Conservation (phyloP, 2,329 filamentous ascomycete species). For the Ophiostoma sp. region DNA sequence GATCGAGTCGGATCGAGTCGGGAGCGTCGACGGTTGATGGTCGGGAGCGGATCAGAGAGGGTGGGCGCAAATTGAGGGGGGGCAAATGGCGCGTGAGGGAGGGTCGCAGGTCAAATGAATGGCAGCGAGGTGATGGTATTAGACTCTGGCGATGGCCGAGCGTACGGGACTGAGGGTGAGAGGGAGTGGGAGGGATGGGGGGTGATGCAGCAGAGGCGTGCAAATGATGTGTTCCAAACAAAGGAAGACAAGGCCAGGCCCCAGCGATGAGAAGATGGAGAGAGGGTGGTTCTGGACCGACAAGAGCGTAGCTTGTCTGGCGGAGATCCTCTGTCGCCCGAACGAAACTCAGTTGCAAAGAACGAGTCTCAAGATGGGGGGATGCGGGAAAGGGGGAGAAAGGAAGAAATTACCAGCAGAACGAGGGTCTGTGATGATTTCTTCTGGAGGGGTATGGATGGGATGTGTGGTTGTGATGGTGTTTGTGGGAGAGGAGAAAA, state of each 20-base stretch:
- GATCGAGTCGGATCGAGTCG: neutral
- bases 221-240: conserved; percentile 13
- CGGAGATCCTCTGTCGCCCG: conserved; percentile 19
- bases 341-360: conserved; percentile 13
- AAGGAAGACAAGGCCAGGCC: neutral
- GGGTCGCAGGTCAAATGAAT: conserved; percentile 11
- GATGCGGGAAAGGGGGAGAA: neutral
- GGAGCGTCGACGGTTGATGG: neutral
- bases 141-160: neutral
- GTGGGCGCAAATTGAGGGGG: conserved; percentile 8
- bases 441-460: conserved; percentile 16
- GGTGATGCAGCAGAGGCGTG: neutral
- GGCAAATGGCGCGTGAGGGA: neutral
- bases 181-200: neutral
- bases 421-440: conserved; percentile 24
- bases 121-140: neutral
- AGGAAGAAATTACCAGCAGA: conserved; percentile 26
- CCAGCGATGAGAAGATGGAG: neutral
- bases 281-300: neutral
- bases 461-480: conserved; percentile 23
- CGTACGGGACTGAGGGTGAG: neutral
- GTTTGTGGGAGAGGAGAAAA: conserved; percentile 18
- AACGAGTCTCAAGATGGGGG: neutral
- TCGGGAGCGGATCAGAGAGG: too few relatives aligned
- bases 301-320: conserved; percentile 15